Percentiles rank a stretch among this genome's conserved stretches.
Evolutionary conservation across 768 basidiomycete genomes (phyloP).

Genomic region (Tubosaeta sp.): DNA sequence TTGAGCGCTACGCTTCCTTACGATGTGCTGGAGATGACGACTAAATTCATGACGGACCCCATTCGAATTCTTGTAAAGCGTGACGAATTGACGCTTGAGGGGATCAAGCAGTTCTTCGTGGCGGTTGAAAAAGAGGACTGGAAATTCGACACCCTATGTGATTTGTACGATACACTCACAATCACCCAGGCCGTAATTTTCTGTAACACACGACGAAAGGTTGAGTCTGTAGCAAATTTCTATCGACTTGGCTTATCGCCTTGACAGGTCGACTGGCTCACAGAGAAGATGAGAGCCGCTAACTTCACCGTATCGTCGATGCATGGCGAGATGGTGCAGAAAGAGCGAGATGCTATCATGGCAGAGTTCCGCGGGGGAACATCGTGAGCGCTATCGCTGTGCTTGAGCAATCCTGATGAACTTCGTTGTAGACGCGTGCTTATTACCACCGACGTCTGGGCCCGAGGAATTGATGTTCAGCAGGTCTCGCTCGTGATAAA

Average conservation of each 20-base stretch:
- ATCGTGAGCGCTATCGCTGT: constrained; percentile 51
- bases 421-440: constrained; percentile 68
- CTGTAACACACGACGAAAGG: constrained; percentile 98
- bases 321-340: constrained; percentile 96
- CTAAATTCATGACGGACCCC: constrained; percentile 99
- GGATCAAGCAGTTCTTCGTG: constrained; percentile 96
- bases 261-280: constrained; percentile 89
- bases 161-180: constrained; percentile 96
- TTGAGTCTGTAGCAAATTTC: constrained; percentile 27
- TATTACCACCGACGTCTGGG: constrained; percentile 96
- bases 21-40: constrained; percentile 98
- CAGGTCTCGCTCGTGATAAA: constrained; percentile 98
- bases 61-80: constrained; percentile 98
- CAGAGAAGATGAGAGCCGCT: constrained; percentile 98
- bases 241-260: constrained; percentile 7
- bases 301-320: constrained; percentile 97
- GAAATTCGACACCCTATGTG: constrained; percentile 98
- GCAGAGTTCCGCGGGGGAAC: constrained; percentile 92
- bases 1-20: constrained; percentile 95
- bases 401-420: constrained; percentile 5
- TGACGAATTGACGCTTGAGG: constrained; percentile 97
- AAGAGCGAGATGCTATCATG: constrained; percentile 95
- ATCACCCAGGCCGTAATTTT: constrained; percentile 99
- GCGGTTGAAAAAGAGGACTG: constrained; percentile 99
- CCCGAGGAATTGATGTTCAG: constrained; percentile 96